Conservation (phyloP, 805 yeast genomes). For the Teunomyces barrocoloradensis region DNA sequence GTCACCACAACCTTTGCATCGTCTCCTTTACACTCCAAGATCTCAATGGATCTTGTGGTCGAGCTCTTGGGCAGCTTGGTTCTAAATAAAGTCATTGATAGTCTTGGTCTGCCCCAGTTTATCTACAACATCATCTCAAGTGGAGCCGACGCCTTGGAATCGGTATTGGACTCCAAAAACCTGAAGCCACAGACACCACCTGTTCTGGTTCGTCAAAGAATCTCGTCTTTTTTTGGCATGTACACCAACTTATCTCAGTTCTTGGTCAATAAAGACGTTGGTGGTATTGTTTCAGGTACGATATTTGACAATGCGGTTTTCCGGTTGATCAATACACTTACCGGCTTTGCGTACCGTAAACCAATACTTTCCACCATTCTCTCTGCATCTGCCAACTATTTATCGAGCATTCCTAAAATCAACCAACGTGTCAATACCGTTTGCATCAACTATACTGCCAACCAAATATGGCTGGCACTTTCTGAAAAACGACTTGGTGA, state of each 20-base stretch:
- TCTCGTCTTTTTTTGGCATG: neutral
- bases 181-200: neutral
- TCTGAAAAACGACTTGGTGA: constrained; percentile 9
- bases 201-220: neutral
- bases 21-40: constrained; percentile 21
- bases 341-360: constrained; percentile 15
- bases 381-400: neutral
- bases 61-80: constrained; percentile 31
- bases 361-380: constrained; percentile 15
- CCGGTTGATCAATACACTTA: constrained; percentile 16
- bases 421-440: constrained; percentile 8
- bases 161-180: neutral
- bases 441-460: neutral
- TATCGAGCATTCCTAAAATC: neutral
- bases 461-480: neutral
- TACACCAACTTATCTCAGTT: constrained; percentile 1
- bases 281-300: neutral
- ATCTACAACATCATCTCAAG: constrained; percentile 16
- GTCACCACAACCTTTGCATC: constrained; percentile 14
- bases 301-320: constrained; percentile 17
- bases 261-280: neutral
- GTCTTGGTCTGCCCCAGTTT: constrained; percentile 25
- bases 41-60: constrained; percentile 20
- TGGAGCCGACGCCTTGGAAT: constrained; percentile 6
- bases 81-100: constrained; percentile 19